Evolutionary conservation across 2,329 filamentous ascomycete genomes (phyloP).

Genomic region (Sphaceloma murrayae): DNA sequence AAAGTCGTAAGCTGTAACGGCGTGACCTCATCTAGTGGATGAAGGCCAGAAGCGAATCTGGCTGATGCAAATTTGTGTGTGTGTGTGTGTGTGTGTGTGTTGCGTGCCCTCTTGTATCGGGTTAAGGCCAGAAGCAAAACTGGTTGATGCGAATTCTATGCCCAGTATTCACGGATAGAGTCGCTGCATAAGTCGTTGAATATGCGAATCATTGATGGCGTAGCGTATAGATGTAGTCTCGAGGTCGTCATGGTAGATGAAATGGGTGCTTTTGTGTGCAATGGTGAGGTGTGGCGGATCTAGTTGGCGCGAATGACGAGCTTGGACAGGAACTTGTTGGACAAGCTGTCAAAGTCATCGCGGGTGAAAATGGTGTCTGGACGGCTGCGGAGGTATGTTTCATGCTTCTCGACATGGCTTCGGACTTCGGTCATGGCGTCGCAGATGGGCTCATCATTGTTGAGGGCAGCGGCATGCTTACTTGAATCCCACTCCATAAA

Average conservation of each 20-base stretch:
- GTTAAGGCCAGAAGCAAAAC: too few species aligned
- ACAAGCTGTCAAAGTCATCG: slow-evolving; percentile 86
- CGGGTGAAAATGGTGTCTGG: slow-evolving; percentile 76
- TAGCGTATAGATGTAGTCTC: background rate
- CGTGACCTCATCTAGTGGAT: background rate
- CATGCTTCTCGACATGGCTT: slow-evolving; percentile 84
- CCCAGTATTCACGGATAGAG: slow-evolving; percentile 3
- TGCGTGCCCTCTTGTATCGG: too few species aligned
- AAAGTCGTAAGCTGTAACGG: slow-evolving; percentile 18
- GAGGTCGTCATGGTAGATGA: background rate
- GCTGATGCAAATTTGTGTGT: slow-evolving; percentile 5
- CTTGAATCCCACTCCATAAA: slow-evolving; percentile 90
- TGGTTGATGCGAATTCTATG: too few species aligned
- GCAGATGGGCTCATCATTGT: slow-evolving; percentile 85
- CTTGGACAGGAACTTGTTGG: slow-evolving; percentile 95
- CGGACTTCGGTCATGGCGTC: slow-evolving; percentile 94
- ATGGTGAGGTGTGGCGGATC: background rate
- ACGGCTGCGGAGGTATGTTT: slow-evolving; percentile 75
- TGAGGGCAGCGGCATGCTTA: slow-evolving; percentile 81
- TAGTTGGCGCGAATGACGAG: slow-evolving; percentile 90
- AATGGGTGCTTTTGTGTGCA: slow-evolving; percentile 6
- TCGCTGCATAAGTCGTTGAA: slow-evolving; percentile 1
- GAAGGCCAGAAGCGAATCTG: background rate
- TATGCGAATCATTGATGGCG: slow-evolving; percentile 2
- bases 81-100: background rate